Evolutionary conservation across 257 asterid species (phyloP).

Genomic region (Nicotiana sylvestris): DNA sequence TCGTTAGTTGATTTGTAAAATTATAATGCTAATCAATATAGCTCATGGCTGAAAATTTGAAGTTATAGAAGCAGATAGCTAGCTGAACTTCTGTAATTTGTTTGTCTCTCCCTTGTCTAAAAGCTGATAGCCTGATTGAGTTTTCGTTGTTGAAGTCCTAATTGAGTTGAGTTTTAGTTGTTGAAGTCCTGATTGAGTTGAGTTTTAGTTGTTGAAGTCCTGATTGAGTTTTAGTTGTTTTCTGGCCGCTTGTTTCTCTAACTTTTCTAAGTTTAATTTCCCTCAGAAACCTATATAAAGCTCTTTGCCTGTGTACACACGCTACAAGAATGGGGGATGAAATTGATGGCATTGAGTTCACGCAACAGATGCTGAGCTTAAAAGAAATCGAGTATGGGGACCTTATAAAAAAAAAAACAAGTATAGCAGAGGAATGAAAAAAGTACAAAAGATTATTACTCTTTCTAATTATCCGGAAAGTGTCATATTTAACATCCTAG

Average conservation of each 20-base stretch:
- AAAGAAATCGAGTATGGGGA: not conserved
- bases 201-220: not conserved
- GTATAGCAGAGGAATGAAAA: not conserved
- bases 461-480: constrained; percentile 8
- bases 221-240: not conserved
- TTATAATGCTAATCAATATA: not conserved
- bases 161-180: too few species aligned
- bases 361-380: not conserved
- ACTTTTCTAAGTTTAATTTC: not conserved
- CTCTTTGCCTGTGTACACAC: not conserved
- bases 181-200: not conserved
- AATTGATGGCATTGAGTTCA: not conserved
- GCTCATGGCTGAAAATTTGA: not conserved
- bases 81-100: not conserved
- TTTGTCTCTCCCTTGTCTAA: not conserved
- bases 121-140: not conserved
- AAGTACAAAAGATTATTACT: not conserved
- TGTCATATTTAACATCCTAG: constrained; percentile 12
- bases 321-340: constrained; percentile 2
- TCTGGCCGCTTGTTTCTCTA: not conserved
- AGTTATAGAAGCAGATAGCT: not conserved
- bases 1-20: too few species aligned
- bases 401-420: not conserved
- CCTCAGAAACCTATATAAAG: not conserved
- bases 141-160: too few species aligned